Conservation (phyloP, 208 protist species). For the Leishmania mexicana region DNA sequence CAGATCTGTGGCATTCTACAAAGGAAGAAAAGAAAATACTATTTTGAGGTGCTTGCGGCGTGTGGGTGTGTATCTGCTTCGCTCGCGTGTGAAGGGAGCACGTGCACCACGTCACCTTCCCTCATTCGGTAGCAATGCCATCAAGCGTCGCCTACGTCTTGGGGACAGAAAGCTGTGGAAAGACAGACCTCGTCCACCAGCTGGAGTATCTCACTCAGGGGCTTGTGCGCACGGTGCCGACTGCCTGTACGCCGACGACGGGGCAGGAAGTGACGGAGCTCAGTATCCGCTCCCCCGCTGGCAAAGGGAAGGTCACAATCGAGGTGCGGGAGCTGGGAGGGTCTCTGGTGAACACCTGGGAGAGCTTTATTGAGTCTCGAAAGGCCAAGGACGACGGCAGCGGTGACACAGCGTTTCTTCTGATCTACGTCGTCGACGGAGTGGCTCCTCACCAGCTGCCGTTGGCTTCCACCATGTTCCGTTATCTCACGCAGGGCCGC, state of each 20-base stretch:
- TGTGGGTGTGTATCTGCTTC: not conserved
- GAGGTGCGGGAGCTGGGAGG: constrained; percentile 76
- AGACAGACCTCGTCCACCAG: constrained; percentile 72
- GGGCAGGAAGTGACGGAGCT: constrained; percentile 71
- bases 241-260: constrained; percentile 48
- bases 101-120: not conserved
- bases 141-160: constrained; percentile 57
- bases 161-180: constrained; percentile 66
- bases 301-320: constrained; percentile 26
- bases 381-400: constrained; percentile 24
- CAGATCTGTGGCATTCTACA: constrained; percentile 3
- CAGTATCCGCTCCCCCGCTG: constrained; percentile 15
- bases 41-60: not conserved
- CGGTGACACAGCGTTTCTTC: constrained; percentile 18
- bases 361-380: constrained; percentile 57
- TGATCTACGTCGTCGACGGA: constrained; percentile 80
- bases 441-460: constrained; percentile 61
- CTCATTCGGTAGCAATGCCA: constrained; percentile 9
- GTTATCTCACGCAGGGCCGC: constrained; percentile 30
- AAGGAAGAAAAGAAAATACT: not conserved
- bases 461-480: constrained; percentile 39
- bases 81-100: not conserved
- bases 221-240: constrained; percentile 26
- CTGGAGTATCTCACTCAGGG: constrained; percentile 41
- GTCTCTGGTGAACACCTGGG: constrained; percentile 57